These are phyloP conservation scores for Mycena pura DNA, from an alignment of 768 basidiomycete species.

Conservation along the genomic window DNA sequence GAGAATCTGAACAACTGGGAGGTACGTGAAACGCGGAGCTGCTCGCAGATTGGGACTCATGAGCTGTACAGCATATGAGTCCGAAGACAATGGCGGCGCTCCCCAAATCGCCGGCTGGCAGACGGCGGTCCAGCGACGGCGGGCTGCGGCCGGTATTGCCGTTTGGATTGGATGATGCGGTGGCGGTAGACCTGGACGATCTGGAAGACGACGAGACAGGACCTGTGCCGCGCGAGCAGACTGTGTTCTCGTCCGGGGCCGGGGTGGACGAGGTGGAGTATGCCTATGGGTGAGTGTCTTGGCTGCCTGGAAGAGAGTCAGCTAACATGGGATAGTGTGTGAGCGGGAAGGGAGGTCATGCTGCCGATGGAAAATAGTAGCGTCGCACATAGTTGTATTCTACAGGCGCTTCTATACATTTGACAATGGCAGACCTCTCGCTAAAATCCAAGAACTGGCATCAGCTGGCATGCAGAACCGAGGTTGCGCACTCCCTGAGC, in stretches of 20 bases:
- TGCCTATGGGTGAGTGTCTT: constrained; percentile 73
- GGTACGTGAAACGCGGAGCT: constrained; percentile 53
- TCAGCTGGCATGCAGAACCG: no score
- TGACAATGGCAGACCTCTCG: no score
- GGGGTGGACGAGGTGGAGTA: constrained; percentile 93
- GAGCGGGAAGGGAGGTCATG: background rate
- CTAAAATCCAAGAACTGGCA: no score
- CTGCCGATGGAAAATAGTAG: no score
- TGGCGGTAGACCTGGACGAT: constrained; percentile 73
- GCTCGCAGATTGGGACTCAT: constrained; percentile 34
- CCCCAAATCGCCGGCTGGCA: constrained; percentile 87
- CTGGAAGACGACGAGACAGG: constrained; percentile 82
- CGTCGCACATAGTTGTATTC: no score
- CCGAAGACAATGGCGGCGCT: constrained; percentile 93
- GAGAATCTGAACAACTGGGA: constrained; percentile 97
- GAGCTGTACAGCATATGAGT: constrained; percentile 82
- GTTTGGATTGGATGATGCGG: constrained; percentile 77
- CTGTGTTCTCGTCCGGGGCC: constrained; percentile 76
- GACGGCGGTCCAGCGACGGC: constrained; percentile 84
- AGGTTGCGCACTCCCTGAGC: no score
- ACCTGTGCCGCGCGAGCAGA: constrained; percentile 76
- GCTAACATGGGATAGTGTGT: constrained; percentile 2
- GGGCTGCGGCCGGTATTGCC: constrained; percentile 83
- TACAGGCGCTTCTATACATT: no score
- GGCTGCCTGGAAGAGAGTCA: background rate